Evolutionary conservation across 2,329 filamentous ascomycete species (phyloP).

Genomic region (Aureobasidium sp.): DNA sequence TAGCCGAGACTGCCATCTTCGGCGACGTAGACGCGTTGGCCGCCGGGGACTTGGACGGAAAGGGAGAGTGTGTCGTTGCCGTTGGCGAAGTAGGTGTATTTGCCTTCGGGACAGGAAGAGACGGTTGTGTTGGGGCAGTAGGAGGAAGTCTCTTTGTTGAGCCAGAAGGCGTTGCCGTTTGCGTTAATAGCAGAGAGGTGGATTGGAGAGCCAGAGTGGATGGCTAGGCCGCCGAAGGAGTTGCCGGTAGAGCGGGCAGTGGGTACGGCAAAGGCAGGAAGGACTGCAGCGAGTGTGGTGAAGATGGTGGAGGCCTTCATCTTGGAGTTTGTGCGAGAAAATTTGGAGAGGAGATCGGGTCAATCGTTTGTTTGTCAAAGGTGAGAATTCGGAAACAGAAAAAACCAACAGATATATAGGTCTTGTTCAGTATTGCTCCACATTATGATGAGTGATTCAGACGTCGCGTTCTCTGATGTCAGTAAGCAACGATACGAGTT

Average conservation of each 20-base stretch:
- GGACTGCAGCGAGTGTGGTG: neutral
- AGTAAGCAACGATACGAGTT: neutral
- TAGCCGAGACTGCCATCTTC: constrained; percentile 8
- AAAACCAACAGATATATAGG: neutral
- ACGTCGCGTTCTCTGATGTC: neutral
- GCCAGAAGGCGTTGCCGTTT: constrained; percentile 7
- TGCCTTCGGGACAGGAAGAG: constrained; percentile 9
- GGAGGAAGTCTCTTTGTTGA: constrained; percentile 3
- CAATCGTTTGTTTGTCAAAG: too few relatives aligned
- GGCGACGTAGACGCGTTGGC: constrained; percentile 15
- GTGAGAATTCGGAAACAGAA: neutral
- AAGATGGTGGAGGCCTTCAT: constrained; percentile 7
- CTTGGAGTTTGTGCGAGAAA: neutral
- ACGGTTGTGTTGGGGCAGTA: constrained; percentile 13
- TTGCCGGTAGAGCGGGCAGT: neutral
- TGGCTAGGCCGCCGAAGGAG: constrained; percentile 18
- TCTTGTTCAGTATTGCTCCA: neutral
- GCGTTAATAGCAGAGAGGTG: constrained; percentile 17
- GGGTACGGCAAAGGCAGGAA: constrained; percentile 1
- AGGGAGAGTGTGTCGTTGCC: constrained; percentile 14
- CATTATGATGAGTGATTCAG: neutral
- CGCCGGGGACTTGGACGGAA: constrained; percentile 11
- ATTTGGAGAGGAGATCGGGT: neutral
- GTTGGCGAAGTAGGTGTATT: constrained; percentile 15
- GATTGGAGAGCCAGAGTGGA: constrained; percentile 16